phyloP scores from a whole-genome alignment of 306 rosid genomes.

The Acacia acuminata region DNA sequence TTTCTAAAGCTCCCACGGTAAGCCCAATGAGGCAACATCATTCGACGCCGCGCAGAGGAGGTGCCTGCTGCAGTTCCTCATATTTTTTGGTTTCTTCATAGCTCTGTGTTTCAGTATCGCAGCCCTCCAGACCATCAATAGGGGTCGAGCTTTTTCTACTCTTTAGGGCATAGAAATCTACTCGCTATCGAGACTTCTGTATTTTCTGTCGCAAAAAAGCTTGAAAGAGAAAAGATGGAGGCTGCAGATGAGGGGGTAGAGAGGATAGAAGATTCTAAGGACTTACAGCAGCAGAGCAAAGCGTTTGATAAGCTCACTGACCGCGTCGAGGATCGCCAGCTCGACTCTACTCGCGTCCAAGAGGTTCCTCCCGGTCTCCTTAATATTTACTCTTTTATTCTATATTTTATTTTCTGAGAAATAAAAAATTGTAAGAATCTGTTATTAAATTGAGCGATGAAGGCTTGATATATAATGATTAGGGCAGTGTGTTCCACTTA shows the following conservation, averaged over 20 bases:
- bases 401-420: not conserved
- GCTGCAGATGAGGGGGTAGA: conserved; percentile 77
- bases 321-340: conserved; percentile 97
- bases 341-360: conserved; percentile 96
- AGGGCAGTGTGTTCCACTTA: not conserved
- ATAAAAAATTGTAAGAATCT: not conserved
- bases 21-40: not conserved
- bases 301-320: conserved; percentile 97
- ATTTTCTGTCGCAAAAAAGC: conserved; percentile 12
- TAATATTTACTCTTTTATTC: not conserved
- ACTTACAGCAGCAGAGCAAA: conserved; percentile 89
- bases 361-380: conserved; percentile 41
- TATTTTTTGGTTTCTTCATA: not conserved
- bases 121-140: no score
- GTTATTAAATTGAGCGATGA: not conserved
- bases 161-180: not conserved
- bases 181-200: not conserved
- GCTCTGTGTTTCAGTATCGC: not conserved
- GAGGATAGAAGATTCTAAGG: conserved; percentile 74
- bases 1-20: not conserved
- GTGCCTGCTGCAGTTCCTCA: not conserved
- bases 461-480: not conserved
- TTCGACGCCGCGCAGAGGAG: not conserved
- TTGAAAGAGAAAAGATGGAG: conserved; percentile 53
- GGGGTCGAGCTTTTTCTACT: not conserved